Base-by-base conservation (phyloP, 129 eudicot genomes). In the Silybum marianum region DNA sequence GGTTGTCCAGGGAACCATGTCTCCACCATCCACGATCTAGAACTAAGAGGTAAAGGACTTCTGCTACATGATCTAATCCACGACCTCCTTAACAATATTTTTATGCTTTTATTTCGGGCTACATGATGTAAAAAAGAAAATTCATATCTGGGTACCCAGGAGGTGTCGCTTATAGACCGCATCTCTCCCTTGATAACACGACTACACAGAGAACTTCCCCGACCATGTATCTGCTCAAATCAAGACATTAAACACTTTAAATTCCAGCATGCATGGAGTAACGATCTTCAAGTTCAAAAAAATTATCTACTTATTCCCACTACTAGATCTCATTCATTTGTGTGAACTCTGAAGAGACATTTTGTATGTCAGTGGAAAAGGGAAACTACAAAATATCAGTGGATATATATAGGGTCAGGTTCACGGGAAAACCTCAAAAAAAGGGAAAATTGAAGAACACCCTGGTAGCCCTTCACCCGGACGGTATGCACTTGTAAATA, bases 21-120 rank as follows among this genome's bases (percentile, higher is more conserved):
- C 69, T 87, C 91, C 54, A 40, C 84, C 81, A 88, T 82, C 91
- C 88, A 78, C 46, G 93, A 83, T 51, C 90, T 82, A 39, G 68
- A 78, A 48, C 65, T 28, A 63, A 71, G 79, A 46, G 88, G 80
- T 70, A 72, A 82, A 40, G 85, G 85, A 32, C 66, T 83, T 82
- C 78, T 76, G 72, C 81, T 88, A 82, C 71, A 81, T 68, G 72
- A 85, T 86, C 87, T 81, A 70, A 78, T 39, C 83, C 86, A 69
- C 77, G 88, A 82, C 67, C 81, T 77, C 76, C 79, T 82, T 44
- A 65, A 44, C 78, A 80, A 82, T 79, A 76, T 40, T 44, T 32
- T 84, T 68, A 90, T 84, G 75, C 75, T 78, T 71, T 76, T 83
- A 54, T 83, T 88, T 58, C 83, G 30, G 72, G 78, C 82, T 74